Percentiles rank a stretch among this genome's conserved stretches.
Conservation (phyloP, 2,329 filamentous ascomycete species). For the Aspergillus quadrilineatus region DNA sequence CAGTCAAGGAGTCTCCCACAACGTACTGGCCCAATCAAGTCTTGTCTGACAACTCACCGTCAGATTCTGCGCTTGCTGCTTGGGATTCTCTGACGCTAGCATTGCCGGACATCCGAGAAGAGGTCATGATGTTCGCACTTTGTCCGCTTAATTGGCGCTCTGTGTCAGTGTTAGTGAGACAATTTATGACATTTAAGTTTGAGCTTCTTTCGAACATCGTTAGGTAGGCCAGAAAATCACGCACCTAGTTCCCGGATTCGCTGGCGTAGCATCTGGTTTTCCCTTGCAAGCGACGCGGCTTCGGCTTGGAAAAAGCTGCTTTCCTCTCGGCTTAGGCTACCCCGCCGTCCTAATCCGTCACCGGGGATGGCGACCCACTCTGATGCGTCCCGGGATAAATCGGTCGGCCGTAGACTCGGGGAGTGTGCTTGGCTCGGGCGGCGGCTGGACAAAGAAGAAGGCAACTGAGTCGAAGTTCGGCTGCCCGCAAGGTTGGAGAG, state of each 20-base stretch:
- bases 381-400: conserved; percentile 26
- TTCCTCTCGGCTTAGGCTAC: conserved; percentile 49
- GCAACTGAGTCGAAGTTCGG: conserved; percentile 33
- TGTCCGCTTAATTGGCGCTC: conserved; percentile 34
- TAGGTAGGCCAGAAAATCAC: conserved; percentile 14
- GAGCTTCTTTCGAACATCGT: not conserved
- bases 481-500: conserved; percentile 27
- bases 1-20: not conserved
- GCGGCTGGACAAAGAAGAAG: conserved; percentile 36
- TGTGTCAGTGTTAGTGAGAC: conserved; percentile 15
- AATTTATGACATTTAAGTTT: not conserved
- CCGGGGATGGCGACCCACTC: conserved; percentile 30
- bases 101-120: conserved; percentile 11
- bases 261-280: conserved; percentile 50
- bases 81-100: conserved; percentile 15
- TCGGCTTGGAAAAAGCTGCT: conserved; percentile 50
- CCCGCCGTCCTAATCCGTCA: conserved; percentile 33
- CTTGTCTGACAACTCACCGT: conserved; percentile 23
- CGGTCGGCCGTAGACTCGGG: conserved; percentile 36
- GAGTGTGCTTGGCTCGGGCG: conserved; percentile 40
- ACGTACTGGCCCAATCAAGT: conserved; percentile 16
- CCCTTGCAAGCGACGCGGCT: conserved; percentile 45
- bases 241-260: conserved; percentile 49
- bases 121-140: conserved; percentile 14
- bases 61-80: conserved; percentile 15